These are phyloP conservation scores for Acacia crassicarpa DNA, from an alignment of 306 rosid genomes.

Conservation along the genomic window DNA sequence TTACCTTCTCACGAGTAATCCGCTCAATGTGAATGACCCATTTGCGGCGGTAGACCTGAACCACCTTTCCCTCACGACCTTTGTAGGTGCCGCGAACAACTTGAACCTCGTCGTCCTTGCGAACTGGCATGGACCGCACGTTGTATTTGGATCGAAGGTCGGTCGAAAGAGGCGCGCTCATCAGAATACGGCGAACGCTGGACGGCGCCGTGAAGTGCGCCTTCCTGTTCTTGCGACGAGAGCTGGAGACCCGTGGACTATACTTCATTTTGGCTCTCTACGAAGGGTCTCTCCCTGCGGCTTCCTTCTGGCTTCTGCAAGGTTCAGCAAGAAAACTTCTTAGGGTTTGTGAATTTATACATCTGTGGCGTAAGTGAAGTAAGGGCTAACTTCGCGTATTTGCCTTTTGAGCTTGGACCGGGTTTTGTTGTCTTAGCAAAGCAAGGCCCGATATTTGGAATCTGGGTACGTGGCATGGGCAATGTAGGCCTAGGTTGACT, in stretches of 20 bases:
- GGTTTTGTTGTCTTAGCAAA: not conserved
- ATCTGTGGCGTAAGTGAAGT: not conserved
- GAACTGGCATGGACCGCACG: constrained; percentile 85
- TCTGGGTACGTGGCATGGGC: not conserved
- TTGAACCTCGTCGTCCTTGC: constrained; percentile 95
- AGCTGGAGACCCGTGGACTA: constrained; percentile 84
- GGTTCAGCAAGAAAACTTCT: constrained; percentile 12
- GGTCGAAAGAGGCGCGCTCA: constrained; percentile 86
- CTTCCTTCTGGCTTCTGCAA: constrained; percentile 2
- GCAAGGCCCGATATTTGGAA: not conserved
- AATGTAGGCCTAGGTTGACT: not conserved
- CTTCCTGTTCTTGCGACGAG: constrained; percentile 95
- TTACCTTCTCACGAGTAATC: constrained; percentile 92
- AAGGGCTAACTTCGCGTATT: constrained; percentile 2
- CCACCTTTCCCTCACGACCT: constrained; percentile 93
- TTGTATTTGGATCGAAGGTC: constrained; percentile 90
- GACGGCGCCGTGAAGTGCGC: constrained; percentile 97
- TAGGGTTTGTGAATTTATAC: constrained; percentile 18
- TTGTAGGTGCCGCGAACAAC: constrained; percentile 88
- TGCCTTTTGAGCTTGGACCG: not conserved
- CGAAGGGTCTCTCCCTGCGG: not conserved
- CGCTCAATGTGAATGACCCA: constrained; percentile 97
- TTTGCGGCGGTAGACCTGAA: constrained; percentile 91
- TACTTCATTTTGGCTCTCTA: constrained; percentile 61
- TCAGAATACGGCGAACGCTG: constrained; percentile 78